Evolutionary conservation across 441 rosid genomes (phyloP).

Genomic region (Mallotus repandus): DNA sequence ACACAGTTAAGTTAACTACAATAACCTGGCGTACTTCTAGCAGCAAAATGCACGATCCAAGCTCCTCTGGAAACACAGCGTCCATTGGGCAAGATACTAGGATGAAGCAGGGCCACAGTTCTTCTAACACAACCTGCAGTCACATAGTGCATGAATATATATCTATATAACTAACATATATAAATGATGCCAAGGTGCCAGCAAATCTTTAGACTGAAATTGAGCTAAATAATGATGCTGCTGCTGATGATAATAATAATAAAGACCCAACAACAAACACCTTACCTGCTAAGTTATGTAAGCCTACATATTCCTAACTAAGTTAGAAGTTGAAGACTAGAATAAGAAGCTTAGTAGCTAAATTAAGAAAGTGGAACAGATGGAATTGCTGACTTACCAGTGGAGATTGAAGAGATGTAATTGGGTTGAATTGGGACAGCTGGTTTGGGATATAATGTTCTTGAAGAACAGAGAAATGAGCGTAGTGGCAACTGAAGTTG

Average conservation of each 20-base stretch:
- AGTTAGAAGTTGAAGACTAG: background rate
- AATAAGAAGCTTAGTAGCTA: too few species aligned
- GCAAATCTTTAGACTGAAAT: background rate
- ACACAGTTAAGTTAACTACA: slow-evolving; percentile 12
- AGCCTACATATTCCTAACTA: background rate
- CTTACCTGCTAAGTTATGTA: slow-evolving; percentile 8
- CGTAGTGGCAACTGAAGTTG: slow-evolving; percentile 38
- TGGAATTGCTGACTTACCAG: slow-evolving; percentile 24
- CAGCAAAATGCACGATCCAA: slow-evolving; percentile 23
- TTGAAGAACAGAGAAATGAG: slow-evolving; percentile 30
- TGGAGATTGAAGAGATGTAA: slow-evolving; percentile 20
- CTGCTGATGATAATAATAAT: background rate
- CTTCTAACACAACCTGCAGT: slow-evolving; percentile 46
- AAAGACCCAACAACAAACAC: slow-evolving; percentile 22
- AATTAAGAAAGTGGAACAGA: background rate
- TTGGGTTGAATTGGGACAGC: slow-evolving; percentile 17
- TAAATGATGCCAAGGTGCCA: background rate
- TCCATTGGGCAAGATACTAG: slow-evolving; percentile 33
- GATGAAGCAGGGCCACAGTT: slow-evolving; percentile 29
- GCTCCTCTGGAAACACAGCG: slow-evolving; percentile 22
- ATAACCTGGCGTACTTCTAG: slow-evolving; percentile 60
- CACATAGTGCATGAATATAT: background rate
- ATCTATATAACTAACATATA: background rate
- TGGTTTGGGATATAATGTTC: slow-evolving; percentile 26
- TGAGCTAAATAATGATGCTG: too few species aligned